These are phyloP conservation scores for Cordyceps cicadae DNA, from an alignment of 2,329 filamentous ascomycete genomes.

Conservation along the genomic window DNA sequence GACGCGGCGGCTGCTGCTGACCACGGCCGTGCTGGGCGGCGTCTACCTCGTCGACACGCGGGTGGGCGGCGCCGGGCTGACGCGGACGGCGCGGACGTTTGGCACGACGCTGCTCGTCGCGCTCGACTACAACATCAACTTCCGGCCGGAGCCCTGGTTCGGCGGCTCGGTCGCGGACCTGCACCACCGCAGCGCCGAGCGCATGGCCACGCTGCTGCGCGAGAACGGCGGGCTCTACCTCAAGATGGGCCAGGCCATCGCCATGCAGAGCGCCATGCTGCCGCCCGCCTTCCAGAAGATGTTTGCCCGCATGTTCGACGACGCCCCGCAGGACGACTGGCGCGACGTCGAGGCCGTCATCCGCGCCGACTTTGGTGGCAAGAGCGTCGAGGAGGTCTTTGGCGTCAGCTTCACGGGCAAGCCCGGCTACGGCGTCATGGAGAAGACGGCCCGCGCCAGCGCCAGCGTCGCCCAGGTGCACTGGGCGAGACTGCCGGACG, in stretches of 20 bases:
- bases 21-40: constrained; percentile 50
- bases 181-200: constrained; percentile 75
- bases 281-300: constrained; percentile 93
- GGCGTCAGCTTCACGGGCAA: constrained; percentile 72
- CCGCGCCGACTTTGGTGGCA: constrained; percentile 78
- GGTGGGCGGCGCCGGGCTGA: constrained; percentile 70
- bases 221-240: constrained; percentile 88
- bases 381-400: constrained; percentile 81
- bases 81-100: constrained; percentile 75
- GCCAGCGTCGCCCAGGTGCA: constrained; percentile 96
- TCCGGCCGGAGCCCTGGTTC: constrained; percentile 67
- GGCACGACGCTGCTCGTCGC: constrained; percentile 70
- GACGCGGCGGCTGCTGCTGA: constrained; percentile 62
- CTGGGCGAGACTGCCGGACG: constrained; percentile 80
- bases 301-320: constrained; percentile 96
- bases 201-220: constrained; percentile 71
- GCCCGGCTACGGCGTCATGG: constrained; percentile 58
- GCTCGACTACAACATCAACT: constrained; percentile 94
- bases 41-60: constrained; percentile 63
- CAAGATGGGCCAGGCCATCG: constrained; percentile 97
- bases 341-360: constrained; percentile 78
- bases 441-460: constrained; percentile 57
- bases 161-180: constrained; percentile 68
- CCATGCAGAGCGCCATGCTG: constrained; percentile 92
- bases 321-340: constrained; percentile 91